Percentiles rank a stretch among this genome's conserved stretches.
Evolutionary conservation across 139 green algal genomes (phyloP).

Genomic region (Micractinium sp.): DNA sequence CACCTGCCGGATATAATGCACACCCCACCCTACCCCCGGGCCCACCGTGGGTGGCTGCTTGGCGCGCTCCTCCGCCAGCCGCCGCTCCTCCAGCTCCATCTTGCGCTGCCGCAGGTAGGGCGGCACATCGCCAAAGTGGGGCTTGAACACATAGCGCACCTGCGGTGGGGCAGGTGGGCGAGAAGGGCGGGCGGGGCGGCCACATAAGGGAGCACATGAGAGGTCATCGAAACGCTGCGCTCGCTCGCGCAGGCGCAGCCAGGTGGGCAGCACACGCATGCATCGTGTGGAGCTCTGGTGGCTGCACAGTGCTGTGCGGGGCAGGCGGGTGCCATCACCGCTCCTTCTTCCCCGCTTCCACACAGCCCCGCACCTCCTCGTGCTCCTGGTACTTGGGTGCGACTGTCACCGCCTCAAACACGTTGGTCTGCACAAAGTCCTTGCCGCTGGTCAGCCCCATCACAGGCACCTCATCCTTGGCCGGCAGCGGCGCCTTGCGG

Average conservation of each 20-base stretch:
- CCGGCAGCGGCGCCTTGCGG: conserved; percentile 64
- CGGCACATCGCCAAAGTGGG: conserved; percentile 80
- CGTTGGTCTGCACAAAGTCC: conserved; percentile 86
- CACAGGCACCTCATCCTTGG: conserved; percentile 63
- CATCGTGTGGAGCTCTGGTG: neutral
- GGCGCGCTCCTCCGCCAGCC: conserved; percentile 37
- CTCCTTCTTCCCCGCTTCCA: neutral
- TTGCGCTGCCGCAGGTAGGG: conserved; percentile 83
- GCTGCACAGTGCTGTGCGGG: neutral
- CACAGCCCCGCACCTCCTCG: conserved; percentile 4
- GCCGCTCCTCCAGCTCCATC: conserved; percentile 35
- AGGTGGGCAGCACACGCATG: no score
- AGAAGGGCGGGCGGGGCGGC: neutral
- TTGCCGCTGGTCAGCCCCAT: conserved; percentile 77
- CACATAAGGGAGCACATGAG: no score
- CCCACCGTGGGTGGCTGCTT: neutral
- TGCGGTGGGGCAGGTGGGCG: neutral
- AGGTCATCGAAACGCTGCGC: no score
- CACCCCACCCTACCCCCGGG: neutral
- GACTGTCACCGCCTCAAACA: conserved; percentile 54
- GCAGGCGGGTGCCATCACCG: neutral
- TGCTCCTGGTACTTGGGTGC: conserved; percentile 23
- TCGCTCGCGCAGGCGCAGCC: no score
- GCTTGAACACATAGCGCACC: conserved; percentile 63
- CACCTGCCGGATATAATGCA: neutral